Conservation (phyloP, 2,329 filamentous ascomycete species). For the Penicillium crustosum region DNA sequence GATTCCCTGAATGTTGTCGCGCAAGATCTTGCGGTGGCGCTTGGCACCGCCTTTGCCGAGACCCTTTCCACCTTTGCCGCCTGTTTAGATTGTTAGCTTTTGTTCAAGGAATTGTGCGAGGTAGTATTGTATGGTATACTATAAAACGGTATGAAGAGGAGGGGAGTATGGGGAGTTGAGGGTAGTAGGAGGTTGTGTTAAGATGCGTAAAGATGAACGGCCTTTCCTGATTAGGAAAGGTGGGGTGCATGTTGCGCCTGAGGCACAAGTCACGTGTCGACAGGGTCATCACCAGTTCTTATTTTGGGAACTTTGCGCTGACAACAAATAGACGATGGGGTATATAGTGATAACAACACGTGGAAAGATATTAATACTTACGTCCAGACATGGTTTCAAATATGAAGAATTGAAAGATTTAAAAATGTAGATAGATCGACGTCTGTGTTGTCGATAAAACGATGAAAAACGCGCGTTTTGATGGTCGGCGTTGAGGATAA, state of each 20-base stretch:
- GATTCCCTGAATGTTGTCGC: conserved; percentile 99
- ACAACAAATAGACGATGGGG: neutral
- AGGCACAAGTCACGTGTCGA: conserved; percentile 29
- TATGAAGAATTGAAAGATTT: conserved; percentile 14
- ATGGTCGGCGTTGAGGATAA: neutral
- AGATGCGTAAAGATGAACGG: neutral
- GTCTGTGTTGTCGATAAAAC: neutral
- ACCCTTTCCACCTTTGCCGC: conserved; percentile 94
- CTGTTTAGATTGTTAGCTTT: conserved; percentile 48
- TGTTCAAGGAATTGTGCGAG: neutral
- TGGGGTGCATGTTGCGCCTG: conserved; percentile 13
- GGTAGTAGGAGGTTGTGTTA: conserved; percentile 11
- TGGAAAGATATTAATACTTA: conserved; percentile 30
- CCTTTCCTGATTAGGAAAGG: conserved; percentile 14
- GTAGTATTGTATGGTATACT: no score
- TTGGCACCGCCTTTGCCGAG: conserved; percentile 98
- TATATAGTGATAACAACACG: neutral
- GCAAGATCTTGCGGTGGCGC: conserved; percentile 98
- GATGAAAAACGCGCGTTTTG: conserved; percentile 23
- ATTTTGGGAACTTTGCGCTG: conserved; percentile 6
- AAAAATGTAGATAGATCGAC: conserved; percentile 13
- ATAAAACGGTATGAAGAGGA: neutral
- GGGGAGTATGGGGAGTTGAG: neutral
- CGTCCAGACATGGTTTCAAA: conserved; percentile 43
- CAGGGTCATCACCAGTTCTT: conserved; percentile 21